Percentiles rank a stretch among this genome's conserved stretches.
phyloP scores from a whole-genome alignment of 2,329 filamentous ascomycete genomes.

The Pyricularia sp. region DNA sequence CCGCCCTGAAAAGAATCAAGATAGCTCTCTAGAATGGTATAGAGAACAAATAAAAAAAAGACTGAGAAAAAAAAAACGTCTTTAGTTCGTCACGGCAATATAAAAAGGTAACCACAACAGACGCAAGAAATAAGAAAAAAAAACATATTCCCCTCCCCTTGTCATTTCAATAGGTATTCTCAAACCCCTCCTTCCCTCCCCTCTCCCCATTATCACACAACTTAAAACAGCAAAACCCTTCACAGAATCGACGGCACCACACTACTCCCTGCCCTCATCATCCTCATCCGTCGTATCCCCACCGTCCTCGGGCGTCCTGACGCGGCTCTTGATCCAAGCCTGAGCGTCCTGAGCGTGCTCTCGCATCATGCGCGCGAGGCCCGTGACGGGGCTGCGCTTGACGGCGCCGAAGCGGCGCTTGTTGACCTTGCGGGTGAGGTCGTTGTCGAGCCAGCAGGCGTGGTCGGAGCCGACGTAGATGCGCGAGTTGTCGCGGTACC shows the following conservation, averaged over 20 bases:
- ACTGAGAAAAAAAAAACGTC: too few relatives aligned
- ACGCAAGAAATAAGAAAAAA: too few relatives aligned
- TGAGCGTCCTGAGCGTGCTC: conserved; percentile 37
- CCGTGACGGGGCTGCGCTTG: conserved; percentile 32
- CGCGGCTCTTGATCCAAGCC: conserved; percentile 34
- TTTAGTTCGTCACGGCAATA: too few relatives aligned
- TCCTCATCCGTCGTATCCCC: conserved; percentile 39
- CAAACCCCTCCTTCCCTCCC: too few relatives aligned
- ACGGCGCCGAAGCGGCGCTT: conserved; percentile 50
- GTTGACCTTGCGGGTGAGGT: conserved; percentile 43
- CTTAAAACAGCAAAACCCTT: neutral
- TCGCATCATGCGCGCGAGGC: conserved; percentile 43
- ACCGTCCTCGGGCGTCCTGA: conserved; percentile 14
- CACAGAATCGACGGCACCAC: neutral
- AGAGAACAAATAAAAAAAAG: too few relatives aligned
- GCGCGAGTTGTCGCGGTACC: conserved; percentile 73
- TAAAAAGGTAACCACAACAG: too few relatives aligned
- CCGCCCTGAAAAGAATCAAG: too few relatives aligned
- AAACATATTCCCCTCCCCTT: too few relatives aligned
- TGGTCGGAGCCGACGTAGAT: conserved; percentile 69
- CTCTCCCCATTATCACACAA: neutral
- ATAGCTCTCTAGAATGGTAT: too few relatives aligned
- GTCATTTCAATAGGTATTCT: neutral
- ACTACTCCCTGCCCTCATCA: conserved; percentile 1
- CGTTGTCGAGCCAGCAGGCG: conserved; percentile 57